A percentile compares a stretch with the other conserved stretches of the same genome.
Conservation (phyloP, 2,329 filamentous ascomycete genomes). For the Arthrobotrys sphaeroides region DNA sequence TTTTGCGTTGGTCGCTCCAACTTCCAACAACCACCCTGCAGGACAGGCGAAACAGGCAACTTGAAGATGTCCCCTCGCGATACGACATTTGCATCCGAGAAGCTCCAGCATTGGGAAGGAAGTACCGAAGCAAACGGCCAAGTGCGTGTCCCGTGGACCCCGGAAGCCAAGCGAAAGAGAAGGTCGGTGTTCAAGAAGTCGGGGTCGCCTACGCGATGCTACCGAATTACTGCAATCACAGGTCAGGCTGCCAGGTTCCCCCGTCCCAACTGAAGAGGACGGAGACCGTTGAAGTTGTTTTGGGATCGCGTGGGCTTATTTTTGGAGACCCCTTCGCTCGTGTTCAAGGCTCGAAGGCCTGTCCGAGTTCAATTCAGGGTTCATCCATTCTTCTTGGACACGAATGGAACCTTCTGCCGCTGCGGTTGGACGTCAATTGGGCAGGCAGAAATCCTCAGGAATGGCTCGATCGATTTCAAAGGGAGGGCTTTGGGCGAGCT, state of each 20-base stretch:
- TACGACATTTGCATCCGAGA: background rate
- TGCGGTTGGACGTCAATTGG: constrained; percentile 12
- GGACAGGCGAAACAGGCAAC: background rate
- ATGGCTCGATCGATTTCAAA: background rate
- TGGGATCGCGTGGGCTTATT: background rate
- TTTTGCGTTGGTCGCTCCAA: constrained; percentile 8
- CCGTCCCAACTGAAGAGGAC: background rate
- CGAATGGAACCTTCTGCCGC: constrained; percentile 6
- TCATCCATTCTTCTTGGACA: background rate
- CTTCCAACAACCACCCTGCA: constrained; percentile 10
- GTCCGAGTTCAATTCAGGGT: constrained; percentile 3
- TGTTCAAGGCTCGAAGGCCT: background rate
- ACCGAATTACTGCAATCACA: constrained; percentile 15
- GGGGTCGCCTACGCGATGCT: background rate
- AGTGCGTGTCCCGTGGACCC: background rate
- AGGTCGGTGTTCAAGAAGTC: background rate
- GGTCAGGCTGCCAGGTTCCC: background rate
- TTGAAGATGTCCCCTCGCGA: background rate
- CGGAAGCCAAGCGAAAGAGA: constrained; percentile 7
- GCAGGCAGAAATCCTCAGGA: constrained; percentile 3
- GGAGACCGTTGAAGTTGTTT: background rate
- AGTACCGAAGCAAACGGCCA: background rate
- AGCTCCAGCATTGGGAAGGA: background rate
- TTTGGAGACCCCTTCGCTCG: background rate
- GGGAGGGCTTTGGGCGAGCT: constrained; percentile 14